Conservation (phyloP, 2,329 filamentous ascomycete genomes). For the Myriosclerotinia curreyana region DNA sequence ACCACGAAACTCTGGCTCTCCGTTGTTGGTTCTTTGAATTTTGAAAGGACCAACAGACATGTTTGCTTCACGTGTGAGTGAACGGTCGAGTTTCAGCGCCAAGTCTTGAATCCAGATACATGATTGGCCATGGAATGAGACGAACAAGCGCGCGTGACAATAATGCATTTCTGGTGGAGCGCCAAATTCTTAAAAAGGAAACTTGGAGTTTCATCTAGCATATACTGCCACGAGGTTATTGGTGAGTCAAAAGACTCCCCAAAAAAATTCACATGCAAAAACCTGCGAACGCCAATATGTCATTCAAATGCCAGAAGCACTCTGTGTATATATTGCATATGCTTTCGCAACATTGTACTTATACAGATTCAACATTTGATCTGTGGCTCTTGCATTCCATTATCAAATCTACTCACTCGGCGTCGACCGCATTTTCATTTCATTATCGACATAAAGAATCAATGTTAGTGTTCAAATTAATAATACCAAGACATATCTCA, state of each 20-base stretch:
- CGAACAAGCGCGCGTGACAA: constrained; percentile 15
- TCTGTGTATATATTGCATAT: neutral
- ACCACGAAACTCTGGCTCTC: neutral
- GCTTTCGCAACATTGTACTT: neutral
- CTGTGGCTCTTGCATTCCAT: neutral
- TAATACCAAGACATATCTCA: neutral
- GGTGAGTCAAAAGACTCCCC: constrained; percentile 10
- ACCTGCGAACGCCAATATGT: neutral
- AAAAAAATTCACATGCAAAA: constrained; percentile 13
- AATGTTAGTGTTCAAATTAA: neutral
- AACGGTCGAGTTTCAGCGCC: constrained; percentile 17
- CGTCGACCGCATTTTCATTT: neutral
- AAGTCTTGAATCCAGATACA: neutral
- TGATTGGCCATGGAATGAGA: constrained; percentile 14
- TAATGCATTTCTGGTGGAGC: constrained; percentile 13
- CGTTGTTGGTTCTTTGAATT: neutral
- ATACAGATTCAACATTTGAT: neutral
- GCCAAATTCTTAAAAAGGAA: constrained; percentile 6
- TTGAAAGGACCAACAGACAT: neutral
- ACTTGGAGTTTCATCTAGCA: constrained; percentile 23
- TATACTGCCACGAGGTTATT: constrained; percentile 25
- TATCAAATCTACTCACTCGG: neutral
- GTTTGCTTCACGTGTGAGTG: neutral
- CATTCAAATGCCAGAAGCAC: neutral
- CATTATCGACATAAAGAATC: neutral